Evolutionary conservation across 352 stramenopile species (phyloP), one percentile per base, ranked within the genome.

Genomic region (Pythium biforme): DNA sequence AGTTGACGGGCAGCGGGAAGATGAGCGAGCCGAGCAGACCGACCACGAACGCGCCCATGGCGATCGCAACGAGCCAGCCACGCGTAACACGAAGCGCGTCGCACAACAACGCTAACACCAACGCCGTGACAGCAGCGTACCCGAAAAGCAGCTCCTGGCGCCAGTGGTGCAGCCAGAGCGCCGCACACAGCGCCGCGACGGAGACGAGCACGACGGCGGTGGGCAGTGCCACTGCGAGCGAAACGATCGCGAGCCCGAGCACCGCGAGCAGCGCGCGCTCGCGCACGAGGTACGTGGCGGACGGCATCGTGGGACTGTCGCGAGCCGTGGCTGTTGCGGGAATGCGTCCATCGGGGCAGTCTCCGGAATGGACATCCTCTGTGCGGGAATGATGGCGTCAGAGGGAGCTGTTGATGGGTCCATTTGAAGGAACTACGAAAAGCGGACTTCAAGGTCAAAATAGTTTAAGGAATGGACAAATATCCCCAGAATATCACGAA

Each of bases 1-100:
- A 69, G 57, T 85, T 20, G 14, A 45, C 69, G n/a, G 78, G 76
- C 68, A 75, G 77, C 14, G 79, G 79, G 66, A 88, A 84, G 14
- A 84, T 39, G 20, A 76, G 33, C 60, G 78, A 68, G n/a, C 68
- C 56, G n/a, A 65, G n/a, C 4, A 56, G 15, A 17, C 56, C 56
- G 20, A 55, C 15, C 17, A 33, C 8, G 22, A 37, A 17, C 5
- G 26, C 46, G 11, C 5, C 34, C 22, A 37, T 23, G 8, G 31
- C 22, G 25, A 63, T 0, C 7, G 8, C 22, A 3, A 27, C 20
- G 12, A 54, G 43, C 48, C 25, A 55, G 43, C 48, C 11, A 53
- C 25, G 17, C 22, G 15, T 34, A 15, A 19, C 20, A n/a, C 19
- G 19, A 27, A 46, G 6, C 10, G 39, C 22, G 40, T n/a, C 25